Percentiles rank a stretch among this genome's conserved stretches.
phyloP scores from a whole-genome alignment of 108 stramenopile species.

The Thalassiosira profunda region DNA sequence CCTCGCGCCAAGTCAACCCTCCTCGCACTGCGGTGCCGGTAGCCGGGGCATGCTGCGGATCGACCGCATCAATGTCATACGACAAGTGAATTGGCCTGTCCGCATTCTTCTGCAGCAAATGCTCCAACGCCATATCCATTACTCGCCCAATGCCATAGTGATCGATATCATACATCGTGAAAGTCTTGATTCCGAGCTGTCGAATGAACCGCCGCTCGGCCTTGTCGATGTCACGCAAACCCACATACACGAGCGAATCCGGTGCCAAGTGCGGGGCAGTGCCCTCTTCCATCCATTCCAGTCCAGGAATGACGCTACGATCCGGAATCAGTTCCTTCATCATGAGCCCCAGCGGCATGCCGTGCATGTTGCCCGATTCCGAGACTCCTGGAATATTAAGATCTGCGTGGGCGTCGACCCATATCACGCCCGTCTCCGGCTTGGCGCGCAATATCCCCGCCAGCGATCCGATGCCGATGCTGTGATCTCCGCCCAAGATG shows the following conservation, averaged over 20 bases:
- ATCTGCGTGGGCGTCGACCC: slow-evolving; percentile 99
- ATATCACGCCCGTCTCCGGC: slow-evolving; percentile 95
- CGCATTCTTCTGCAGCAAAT: slow-evolving; percentile 74
- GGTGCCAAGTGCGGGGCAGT: slow-evolving; percentile 60
- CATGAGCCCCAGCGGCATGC: slow-evolving; percentile 97
- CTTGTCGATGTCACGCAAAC: slow-evolving; percentile 95
- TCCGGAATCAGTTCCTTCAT: slow-evolving; percentile 87
- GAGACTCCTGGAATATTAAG: slow-evolving; percentile 93
- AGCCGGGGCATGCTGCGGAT: slow-evolving; percentile 96
- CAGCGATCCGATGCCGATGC: slow-evolving; percentile 94
- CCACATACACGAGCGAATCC: slow-evolving; percentile 95
- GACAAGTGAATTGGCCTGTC: slow-evolving; percentile 87
- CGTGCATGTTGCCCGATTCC: slow-evolving; percentile 99
- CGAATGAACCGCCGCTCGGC: slow-evolving; percentile 88
- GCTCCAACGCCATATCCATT: slow-evolving; percentile 94
- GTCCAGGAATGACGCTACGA: slow-evolving; percentile 81
- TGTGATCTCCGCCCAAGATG: slow-evolving; percentile 98
- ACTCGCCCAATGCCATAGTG: slow-evolving; percentile 95
- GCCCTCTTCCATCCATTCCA: slow-evolving; percentile 82
- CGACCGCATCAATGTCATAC: slow-evolving; percentile 99
- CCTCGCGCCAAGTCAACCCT: slow-evolving; percentile 98
- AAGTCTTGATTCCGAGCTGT: slow-evolving; percentile 84
- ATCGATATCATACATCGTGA: slow-evolving; percentile 98
- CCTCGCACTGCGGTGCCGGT: slow-evolving; percentile 98
- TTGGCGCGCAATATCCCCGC: slow-evolving; percentile 86